phyloP scores from a whole-genome alignment of 306 rosid genomes.

The Erythrophleum fordii region DNA sequence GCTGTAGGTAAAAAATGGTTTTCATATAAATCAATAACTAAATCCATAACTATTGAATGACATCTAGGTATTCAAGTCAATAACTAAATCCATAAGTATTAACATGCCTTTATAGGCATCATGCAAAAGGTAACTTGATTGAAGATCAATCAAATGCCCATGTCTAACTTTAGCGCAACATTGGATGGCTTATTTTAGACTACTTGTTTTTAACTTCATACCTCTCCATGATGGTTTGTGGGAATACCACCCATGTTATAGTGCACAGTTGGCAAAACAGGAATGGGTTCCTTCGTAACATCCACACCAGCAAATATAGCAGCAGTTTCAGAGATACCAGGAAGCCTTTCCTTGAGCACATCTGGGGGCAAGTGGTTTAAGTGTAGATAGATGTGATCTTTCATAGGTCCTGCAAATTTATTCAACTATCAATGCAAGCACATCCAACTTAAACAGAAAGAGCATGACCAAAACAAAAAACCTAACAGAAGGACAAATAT shows the following conservation, averaged over 20 bases:
- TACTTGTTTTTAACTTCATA: slow-evolving; percentile 37
- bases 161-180: background rate
- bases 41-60: too few relatives aligned
- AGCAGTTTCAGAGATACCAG: slow-evolving; percentile 99
- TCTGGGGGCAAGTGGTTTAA: slow-evolving; percentile 99
- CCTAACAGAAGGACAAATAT: background rate
- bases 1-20: too few relatives aligned
- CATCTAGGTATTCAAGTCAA: too few relatives aligned
- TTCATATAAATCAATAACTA: too few relatives aligned
- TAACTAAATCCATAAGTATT: too few relatives aligned
- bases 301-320: slow-evolving; percentile 99
- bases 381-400: slow-evolving; percentile 99
- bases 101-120: too few relatives aligned
- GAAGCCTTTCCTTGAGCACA: slow-evolving; percentile 97
- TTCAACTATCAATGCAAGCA: slow-evolving; percentile 32
- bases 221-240: slow-evolving; percentile 94
- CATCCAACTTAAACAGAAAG: slow-evolving; percentile 19
- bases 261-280: slow-evolving; percentile 97
- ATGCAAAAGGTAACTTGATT: too few relatives aligned
- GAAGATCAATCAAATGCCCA: background rate
- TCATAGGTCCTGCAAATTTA: slow-evolving; percentile 78
- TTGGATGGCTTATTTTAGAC: slow-evolving; percentile 1
- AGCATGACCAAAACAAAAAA: background rate
- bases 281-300: slow-evolving; percentile 97
- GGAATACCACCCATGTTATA: slow-evolving; percentile 99